phyloP scores from a whole-genome alignment of 208 protist genomes.

The Trypanosoma platydactyli region DNA sequence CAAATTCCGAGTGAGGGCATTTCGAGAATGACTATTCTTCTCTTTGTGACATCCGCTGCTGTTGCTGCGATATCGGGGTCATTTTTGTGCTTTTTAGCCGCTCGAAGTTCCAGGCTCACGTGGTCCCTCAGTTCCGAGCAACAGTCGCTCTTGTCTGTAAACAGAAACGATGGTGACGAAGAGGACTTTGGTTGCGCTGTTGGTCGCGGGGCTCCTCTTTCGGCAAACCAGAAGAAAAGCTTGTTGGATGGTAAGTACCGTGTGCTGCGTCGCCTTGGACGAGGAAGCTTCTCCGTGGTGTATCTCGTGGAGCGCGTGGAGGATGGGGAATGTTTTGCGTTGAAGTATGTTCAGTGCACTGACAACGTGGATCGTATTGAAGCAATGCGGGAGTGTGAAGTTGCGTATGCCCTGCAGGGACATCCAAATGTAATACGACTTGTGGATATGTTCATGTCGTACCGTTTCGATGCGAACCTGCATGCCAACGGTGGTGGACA shows the following conservation, averaged over 20 bases:
- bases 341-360: constrained; percentile 75
- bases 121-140: not conserved
- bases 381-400: constrained; percentile 78
- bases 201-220: constrained; percentile 21
- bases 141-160: not conserved
- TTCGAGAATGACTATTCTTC: not conserved
- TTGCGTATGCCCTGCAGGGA: constrained; percentile 59
- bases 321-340: constrained; percentile 49
- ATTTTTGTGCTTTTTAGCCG: not conserved
- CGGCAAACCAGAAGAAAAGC: constrained; percentile 17
- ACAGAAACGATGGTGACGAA: constrained; percentile 5
- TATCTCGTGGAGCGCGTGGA: constrained; percentile 65
- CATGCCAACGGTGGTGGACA: not conserved
- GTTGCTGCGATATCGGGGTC: not conserved
- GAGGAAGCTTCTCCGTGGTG: constrained; percentile 69
- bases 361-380: constrained; percentile 54
- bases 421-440: constrained; percentile 76
- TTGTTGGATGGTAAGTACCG: constrained; percentile 44
- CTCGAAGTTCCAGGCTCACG: not conserved
- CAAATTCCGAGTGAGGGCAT: not conserved
- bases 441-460: constrained; percentile 83
- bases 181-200: not conserved
- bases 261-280: constrained; percentile 54
- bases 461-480: constrained; percentile 42
- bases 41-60: not conserved